Conservation (phyloP, 805 yeast species). For the Sugiyamaella qingdaonensis region DNA sequence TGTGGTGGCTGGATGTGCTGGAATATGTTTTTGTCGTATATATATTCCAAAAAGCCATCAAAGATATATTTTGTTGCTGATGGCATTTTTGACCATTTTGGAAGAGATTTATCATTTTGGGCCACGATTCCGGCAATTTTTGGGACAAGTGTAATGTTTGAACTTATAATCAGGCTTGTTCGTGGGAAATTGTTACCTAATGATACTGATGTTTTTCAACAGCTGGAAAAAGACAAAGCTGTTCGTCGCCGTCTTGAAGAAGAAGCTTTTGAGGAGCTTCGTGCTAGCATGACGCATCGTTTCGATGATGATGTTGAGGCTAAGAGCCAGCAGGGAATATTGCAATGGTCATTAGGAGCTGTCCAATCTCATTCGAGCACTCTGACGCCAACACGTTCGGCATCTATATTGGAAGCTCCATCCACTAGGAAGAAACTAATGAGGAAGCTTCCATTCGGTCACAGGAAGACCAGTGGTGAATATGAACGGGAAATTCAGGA, state of each 20-base stretch:
- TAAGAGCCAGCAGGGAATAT: neutral
- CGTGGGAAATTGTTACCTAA: conserved; percentile 56
- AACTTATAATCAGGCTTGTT: conserved; percentile 56
- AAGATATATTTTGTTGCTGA: conserved; percentile 66
- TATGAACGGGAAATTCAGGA: conserved; percentile 35
- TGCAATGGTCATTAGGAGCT: neutral
- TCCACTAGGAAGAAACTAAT: conserved; percentile 14
- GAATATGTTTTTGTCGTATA: conserved; percentile 69
- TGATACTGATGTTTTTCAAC: conserved; percentile 76
- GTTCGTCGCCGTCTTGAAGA: conserved; percentile 68
- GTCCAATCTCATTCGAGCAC: neutral
- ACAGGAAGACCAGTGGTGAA: conserved; percentile 27
- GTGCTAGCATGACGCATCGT: conserved; percentile 3
- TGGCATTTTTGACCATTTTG: conserved; percentile 70
- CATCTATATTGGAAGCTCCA: neutral
- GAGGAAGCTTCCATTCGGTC: conserved; percentile 28
- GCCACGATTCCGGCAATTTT: conserved; percentile 57
- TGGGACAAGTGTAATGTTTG: conserved; percentile 60
- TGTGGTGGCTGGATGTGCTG: conserved; percentile 82
- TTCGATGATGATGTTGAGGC: conserved; percentile 59
- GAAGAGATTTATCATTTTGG: conserved; percentile 85
- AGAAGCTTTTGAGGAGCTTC: conserved; percentile 64
- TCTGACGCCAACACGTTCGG: conserved; percentile 4
- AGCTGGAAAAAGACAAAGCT: conserved; percentile 64
- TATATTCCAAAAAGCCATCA: conserved; percentile 51